Conservation (phyloP, 441 rosid genomes). For the Corymbia citriodora region DNA sequence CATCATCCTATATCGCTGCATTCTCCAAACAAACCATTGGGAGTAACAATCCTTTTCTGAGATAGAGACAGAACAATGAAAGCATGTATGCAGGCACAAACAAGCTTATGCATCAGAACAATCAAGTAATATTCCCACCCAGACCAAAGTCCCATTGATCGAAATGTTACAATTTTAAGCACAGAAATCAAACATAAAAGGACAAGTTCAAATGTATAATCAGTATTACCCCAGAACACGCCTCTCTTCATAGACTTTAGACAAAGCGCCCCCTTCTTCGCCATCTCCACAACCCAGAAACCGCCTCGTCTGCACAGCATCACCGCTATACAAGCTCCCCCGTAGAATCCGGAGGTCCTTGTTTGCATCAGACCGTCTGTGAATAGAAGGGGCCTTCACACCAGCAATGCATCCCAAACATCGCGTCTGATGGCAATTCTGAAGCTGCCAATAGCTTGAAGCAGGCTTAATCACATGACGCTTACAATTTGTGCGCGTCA, state of each 20-base stretch:
- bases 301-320: slow-evolving; percentile 39
- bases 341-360: slow-evolving; percentile 3
- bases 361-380: slow-evolving; percentile 3
- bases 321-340: slow-evolving; percentile 6
- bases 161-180: not conserved
- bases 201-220: not conserved
- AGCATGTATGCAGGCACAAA: not conserved
- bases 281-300: slow-evolving; percentile 97
- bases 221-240: slow-evolving; percentile 60
- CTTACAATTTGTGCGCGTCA: slow-evolving; percentile 28
- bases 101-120: not conserved
- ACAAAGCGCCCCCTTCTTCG: slow-evolving; percentile 71
- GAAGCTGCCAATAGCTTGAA: slow-evolving; percentile 5
- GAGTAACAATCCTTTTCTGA: not conserved
- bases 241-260: slow-evolving; percentile 83
- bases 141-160: not conserved
- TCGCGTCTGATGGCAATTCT: slow-evolving; percentile 25
- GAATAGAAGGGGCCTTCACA: slow-evolving; percentile 12
- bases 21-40: not conserved
- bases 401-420: slow-evolving; percentile 33
- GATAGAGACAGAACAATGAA: not conserved
- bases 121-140: not conserved
- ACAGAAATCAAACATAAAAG: not conserved
- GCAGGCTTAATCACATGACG: slow-evolving; percentile 16
- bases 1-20: not conserved